phyloP scores from a whole-genome alignment of 805 yeast genomes.

The Saccharomycopsis sp. region DNA sequence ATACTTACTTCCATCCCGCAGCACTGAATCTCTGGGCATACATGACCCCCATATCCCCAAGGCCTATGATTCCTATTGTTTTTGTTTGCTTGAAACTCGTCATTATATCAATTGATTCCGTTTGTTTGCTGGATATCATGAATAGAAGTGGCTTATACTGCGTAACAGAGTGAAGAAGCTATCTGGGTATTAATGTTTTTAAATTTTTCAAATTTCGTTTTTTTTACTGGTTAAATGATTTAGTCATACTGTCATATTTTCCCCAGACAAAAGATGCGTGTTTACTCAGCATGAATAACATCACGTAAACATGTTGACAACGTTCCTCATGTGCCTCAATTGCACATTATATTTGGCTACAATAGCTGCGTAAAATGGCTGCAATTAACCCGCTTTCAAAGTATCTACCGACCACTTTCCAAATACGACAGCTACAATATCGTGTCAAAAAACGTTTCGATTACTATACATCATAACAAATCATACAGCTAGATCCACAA shows the following conservation, averaged over 20 bases:
- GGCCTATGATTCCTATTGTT: conserved; percentile 83
- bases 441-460: no score
- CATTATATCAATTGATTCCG: background rate
- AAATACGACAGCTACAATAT: no score
- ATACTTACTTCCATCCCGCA: conserved; percentile 69
- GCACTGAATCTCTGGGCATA: conserved; percentile 72
- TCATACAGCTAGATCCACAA: background rate
- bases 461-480: no score
- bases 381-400: no score
- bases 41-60: conserved; percentile 93
- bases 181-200: background rate
- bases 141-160: no score
- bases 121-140: no score
- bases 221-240: background rate
- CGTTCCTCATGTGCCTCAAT: no score
- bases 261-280: background rate
- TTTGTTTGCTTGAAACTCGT: conserved; percentile 33
- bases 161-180: no score
- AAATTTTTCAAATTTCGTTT: background rate
- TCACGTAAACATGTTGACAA: background rate
- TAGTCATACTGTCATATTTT: background rate
- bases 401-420: no score
- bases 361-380: no score
- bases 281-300: background rate
- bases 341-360: no score